phyloP scores from a whole-genome alignment of 768 basidiomycete genomes.

The Termitomyces sp. region DNA sequence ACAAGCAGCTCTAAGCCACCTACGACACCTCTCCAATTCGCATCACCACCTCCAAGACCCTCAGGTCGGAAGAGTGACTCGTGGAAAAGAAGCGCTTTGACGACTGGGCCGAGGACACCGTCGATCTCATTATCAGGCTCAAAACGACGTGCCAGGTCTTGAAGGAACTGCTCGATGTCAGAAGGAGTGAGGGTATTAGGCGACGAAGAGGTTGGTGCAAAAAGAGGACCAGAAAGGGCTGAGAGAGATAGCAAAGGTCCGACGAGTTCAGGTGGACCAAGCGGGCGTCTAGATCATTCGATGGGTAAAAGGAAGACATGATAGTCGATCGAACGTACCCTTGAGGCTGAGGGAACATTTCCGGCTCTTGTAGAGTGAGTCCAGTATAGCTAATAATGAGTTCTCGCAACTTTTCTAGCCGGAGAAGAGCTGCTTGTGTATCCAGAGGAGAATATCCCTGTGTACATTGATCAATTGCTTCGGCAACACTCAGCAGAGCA shows the following conservation, averaged over 20 bases:
- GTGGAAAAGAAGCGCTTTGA: slow-evolving; percentile 60
- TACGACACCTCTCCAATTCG: slow-evolving; percentile 83
- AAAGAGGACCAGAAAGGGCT: slow-evolving; percentile 62
- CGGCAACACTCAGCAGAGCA: background rate
- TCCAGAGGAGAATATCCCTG: slow-evolving; percentile 63
- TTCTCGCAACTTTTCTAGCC: slow-evolving; percentile 77
- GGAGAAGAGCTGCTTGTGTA: slow-evolving; percentile 51
- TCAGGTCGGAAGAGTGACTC: slow-evolving; percentile 60
- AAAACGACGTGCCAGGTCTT: slow-evolving; percentile 80
- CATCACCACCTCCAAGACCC: slow-evolving; percentile 68
- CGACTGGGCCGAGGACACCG: slow-evolving; percentile 72
- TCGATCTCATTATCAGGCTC: slow-evolving; percentile 77
- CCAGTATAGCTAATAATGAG: slow-evolving; percentile 88
- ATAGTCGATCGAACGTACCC: slow-evolving; percentile 41
- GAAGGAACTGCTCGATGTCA: slow-evolving; percentile 77
- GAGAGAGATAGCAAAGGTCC: slow-evolving; percentile 74
- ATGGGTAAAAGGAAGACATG: background rate
- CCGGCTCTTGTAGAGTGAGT: slow-evolving; percentile 84
- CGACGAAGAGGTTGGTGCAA: slow-evolving; percentile 40
- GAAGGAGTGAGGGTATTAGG: slow-evolving; percentile 53
- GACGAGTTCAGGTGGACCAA: slow-evolving; percentile 82
- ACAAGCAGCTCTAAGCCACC: slow-evolving; percentile 79
- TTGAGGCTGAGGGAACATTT: slow-evolving; percentile 89
- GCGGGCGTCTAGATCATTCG: slow-evolving; percentile 44
- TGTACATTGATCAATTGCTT: background rate